These are phyloP conservation scores for Suhomyces vadensis DNA, from an alignment of 805 yeast genomes.

Conservation along the genomic window DNA sequence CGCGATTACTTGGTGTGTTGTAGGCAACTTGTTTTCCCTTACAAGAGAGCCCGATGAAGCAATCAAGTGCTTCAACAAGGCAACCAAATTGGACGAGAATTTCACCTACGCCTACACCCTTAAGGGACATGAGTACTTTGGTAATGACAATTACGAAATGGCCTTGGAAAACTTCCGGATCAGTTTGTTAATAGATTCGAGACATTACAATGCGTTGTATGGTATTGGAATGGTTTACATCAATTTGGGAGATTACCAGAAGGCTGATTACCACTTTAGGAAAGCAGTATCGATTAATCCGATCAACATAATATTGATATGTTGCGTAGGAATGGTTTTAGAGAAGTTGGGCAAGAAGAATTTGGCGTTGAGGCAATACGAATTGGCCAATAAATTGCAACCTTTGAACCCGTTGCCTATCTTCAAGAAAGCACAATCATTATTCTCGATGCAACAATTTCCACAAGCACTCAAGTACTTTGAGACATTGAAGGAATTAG, in stretches of 20 bases:
- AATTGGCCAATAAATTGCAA: constrained; percentile 78
- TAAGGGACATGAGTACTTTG: constrained; percentile 88
- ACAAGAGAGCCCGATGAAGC: constrained; percentile 88
- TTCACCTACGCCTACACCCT: constrained; percentile 89
- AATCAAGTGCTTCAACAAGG: constrained; percentile 78
- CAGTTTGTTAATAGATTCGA: constrained; percentile 72
- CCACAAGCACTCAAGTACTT: constrained; percentile 73
- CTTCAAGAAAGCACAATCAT: constrained; percentile 82
- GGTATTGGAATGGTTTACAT: constrained; percentile 94
- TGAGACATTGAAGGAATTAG: constrained; percentile 67
- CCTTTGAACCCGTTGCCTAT: constrained; percentile 84
- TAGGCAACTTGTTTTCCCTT: constrained; percentile 86
- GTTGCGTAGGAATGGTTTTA: constrained; percentile 91
- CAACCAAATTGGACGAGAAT: constrained; percentile 63
- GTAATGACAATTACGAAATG: constrained; percentile 86
- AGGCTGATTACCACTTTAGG: constrained; percentile 83
- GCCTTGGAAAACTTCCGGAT: constrained; percentile 81
- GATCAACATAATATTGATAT: constrained; percentile 80
- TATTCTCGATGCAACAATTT: constrained; percentile 70
- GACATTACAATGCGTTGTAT: constrained; percentile 92
- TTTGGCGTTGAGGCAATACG: constrained; percentile 78
- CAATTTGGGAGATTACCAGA: constrained; percentile 78
- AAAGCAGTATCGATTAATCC: constrained; percentile 90
- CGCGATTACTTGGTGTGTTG: constrained; percentile 87
- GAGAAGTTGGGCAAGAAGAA: constrained; percentile 71